Percentiles rank a stretch among this genome's conserved stretches.
These are phyloP conservation scores for Leishmania amazonensis DNA, from an alignment of 208 protist genomes.

Conservation along the genomic window DNA sequence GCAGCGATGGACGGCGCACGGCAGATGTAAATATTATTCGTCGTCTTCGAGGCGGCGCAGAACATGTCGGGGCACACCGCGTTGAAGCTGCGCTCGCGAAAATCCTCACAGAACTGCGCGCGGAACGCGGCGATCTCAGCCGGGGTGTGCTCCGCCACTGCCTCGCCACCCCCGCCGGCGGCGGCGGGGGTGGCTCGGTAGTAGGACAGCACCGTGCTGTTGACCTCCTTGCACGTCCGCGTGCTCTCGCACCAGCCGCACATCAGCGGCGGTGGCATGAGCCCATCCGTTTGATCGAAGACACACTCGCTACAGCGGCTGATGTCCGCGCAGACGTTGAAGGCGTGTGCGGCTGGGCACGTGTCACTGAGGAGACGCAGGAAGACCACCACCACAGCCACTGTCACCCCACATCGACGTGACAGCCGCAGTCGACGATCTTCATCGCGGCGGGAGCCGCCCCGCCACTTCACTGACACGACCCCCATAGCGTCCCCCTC, in stretches of 20 bases:
- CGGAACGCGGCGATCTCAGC: constrained; percentile 23
- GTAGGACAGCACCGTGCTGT: constrained; percentile 27
- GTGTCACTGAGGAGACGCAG: background rate
- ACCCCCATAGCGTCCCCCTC: background rate
- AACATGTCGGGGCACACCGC: constrained; percentile 54
- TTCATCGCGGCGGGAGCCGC: background rate
- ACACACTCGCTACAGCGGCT: constrained; percentile 57
- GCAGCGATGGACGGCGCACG: constrained; percentile 34
- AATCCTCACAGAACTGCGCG: constrained; percentile 37
- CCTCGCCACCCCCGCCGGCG: background rate
- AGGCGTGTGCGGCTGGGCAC: background rate
- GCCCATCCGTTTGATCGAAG: constrained; percentile 51
- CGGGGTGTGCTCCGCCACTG: constrained; percentile 4
- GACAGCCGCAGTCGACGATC: background rate
- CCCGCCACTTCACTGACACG: background rate
- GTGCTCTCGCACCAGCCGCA: constrained; percentile 58
- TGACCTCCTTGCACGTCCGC: constrained; percentile 43
- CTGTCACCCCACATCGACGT: background rate
- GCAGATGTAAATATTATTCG: constrained; percentile 80
- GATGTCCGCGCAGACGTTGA: constrained; percentile 42
- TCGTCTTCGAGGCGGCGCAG: constrained; percentile 44
- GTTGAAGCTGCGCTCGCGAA: constrained; percentile 41
- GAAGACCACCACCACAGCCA: background rate
- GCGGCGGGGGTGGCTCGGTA: constrained; percentile 1
- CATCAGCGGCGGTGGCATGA: constrained; percentile 42